Conservation (phyloP, 1,284 basidiomycete genomes). For the Ganoderma lingzhi region DNA sequence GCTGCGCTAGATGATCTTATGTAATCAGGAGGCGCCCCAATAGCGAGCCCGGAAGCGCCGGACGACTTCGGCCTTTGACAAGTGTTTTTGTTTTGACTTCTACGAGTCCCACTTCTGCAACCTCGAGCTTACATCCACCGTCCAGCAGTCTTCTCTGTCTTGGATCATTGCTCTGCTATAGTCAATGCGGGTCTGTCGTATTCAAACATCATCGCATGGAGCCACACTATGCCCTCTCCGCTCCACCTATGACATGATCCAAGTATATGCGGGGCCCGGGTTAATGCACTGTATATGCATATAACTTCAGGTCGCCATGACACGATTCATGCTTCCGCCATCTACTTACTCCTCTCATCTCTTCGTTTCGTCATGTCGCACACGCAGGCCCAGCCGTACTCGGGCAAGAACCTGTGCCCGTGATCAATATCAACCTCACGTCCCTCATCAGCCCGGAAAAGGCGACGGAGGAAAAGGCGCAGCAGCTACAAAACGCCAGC, state of each 20-base stretch:
- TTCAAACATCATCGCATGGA: not conserved
- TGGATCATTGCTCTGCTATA: not conserved
- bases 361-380: slow-evolving; percentile 36
- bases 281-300: not conserved
- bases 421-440: slow-evolving; percentile 42
- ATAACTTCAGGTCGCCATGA: not conserved
- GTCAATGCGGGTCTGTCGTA: not conserved
- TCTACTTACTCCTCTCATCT: not conserved
- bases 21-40: no score
- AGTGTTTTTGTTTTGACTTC: no score
- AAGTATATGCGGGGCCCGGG: not conserved
- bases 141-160: not conserved
- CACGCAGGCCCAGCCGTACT: slow-evolving; percentile 43
- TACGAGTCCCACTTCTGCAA: no score
- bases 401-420: slow-evolving; percentile 44
- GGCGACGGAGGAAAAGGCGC: slow-evolving; percentile 43
- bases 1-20: no score
- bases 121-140: not conserved
- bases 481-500: slow-evolving; percentile 41
- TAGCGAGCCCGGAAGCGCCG: no score
- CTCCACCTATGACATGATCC: not conserved
- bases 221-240: not conserved
- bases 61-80: no score
- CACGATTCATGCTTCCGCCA: not conserved
- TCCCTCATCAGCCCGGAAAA: slow-evolving; percentile 41